phyloP scores from a whole-genome alignment of 2,329 filamentous ascomycete species.

The Conoideocrella luteorostrata region DNA sequence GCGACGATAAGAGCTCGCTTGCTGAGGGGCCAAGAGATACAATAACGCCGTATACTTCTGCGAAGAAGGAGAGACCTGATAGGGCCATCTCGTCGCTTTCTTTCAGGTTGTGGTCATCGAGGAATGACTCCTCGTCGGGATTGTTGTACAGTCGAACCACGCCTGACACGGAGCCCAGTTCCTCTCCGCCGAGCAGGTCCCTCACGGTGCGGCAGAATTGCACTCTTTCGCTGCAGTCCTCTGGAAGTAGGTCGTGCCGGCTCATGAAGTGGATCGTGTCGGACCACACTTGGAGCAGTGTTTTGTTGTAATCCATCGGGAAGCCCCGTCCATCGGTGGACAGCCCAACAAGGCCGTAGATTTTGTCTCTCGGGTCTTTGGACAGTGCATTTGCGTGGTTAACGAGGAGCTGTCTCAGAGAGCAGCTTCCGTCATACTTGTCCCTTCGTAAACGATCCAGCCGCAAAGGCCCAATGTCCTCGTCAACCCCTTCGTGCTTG shows the following conservation, averaged over 20 bases:
- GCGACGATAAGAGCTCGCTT: constrained; percentile 9
- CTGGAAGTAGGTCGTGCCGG: constrained; percentile 6
- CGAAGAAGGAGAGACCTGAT: constrained; percentile 6
- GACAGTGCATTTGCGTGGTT: constrained; percentile 8
- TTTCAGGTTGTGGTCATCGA: neutral
- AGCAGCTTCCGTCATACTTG: constrained; percentile 11
- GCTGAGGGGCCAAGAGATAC: constrained; percentile 7
- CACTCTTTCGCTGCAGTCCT: constrained; percentile 4
- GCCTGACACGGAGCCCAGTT: constrained; percentile 8
- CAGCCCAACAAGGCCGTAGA: constrained; percentile 19
- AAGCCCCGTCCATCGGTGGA: constrained; percentile 12
- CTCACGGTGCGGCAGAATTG: constrained; percentile 7
- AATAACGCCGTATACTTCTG: constrained; percentile 8
- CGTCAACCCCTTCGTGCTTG: constrained; percentile 1
- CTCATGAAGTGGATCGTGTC: constrained; percentile 16
- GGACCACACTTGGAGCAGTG: constrained; percentile 17
- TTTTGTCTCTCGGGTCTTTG: constrained; percentile 19
- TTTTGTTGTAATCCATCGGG: constrained; percentile 18
- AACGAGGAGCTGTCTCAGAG: constrained; percentile 9
- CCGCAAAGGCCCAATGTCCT: constrained; percentile 7
- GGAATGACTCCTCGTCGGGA: constrained; percentile 1
- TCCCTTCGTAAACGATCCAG: constrained; percentile 8
- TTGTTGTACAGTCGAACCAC: constrained; percentile 8
- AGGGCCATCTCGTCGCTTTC: constrained; percentile 7
- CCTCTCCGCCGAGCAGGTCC: constrained; percentile 9